A percentile compares a stretch with the other conserved stretches of the same genome.
Conservation (phyloP, 805 yeast species). For the Nakazawaea sp. region DNA sequence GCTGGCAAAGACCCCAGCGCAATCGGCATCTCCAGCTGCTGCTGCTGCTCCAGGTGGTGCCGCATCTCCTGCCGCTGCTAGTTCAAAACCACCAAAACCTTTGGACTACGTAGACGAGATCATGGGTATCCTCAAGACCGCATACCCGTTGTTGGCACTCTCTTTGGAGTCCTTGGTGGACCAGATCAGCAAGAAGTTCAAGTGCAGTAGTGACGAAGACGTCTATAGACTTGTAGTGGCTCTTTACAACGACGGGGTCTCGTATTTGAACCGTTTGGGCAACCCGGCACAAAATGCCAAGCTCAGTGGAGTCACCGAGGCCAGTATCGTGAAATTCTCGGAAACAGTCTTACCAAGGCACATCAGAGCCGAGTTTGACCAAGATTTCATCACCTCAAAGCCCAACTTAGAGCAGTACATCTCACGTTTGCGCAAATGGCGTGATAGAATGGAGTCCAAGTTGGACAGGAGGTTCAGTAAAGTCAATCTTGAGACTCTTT, state of each 20-base stretch:
- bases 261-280: constrained; percentile 77
- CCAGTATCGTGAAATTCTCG: constrained; percentile 81
- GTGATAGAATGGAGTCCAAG: constrained; percentile 86
- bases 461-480: constrained; percentile 77
- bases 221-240: constrained; percentile 93
- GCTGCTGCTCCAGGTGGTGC: constrained; percentile 1
- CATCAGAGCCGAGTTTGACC: constrained; percentile 82
- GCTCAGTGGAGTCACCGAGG: constrained; percentile 87
- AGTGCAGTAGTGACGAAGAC: constrained; percentile 91
- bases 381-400: constrained; percentile 79
- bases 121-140: constrained; percentile 92
- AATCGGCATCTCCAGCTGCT: constrained; percentile 5
- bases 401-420: constrained; percentile 89
- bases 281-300: constrained; percentile 84
- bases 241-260: constrained; percentile 86
- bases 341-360: constrained; percentile 89
- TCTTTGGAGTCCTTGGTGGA: constrained; percentile 93
- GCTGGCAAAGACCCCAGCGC: constrained; percentile 1
- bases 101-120: constrained; percentile 92
- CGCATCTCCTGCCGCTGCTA: constrained; percentile 4
- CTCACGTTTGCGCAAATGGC: constrained; percentile 80
- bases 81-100: constrained; percentile 36
- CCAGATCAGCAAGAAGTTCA: constrained; percentile 89
- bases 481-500: constrained; percentile 79
- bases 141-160: constrained; percentile 88